A percentile compares a stretch with the other conserved stretches of the same genome.
Conservation (phyloP, 1,284 basidiomycete species). For the Ustilago nuda region DNA sequence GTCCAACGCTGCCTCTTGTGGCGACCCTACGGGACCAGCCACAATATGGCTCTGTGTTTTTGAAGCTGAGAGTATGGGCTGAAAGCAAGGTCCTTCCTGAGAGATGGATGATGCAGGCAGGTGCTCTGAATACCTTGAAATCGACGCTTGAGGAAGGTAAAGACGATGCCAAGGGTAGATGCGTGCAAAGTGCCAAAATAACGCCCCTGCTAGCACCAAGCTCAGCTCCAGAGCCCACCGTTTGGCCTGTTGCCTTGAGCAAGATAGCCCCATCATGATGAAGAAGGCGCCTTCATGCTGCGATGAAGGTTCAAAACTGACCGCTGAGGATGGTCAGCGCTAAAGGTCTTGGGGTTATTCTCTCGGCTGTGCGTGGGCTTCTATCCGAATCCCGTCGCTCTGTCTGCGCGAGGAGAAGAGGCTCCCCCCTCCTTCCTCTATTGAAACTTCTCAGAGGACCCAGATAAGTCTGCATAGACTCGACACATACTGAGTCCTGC, state of each 20-base stretch:
- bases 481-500: too few relatives aligned
- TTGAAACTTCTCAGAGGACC: too few relatives aligned
- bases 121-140: background rate
- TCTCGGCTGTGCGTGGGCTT: slow-evolving; percentile 1
- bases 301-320: background rate
- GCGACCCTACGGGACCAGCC: slow-evolving; percentile 11
- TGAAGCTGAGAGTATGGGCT: background rate
- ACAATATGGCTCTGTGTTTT: background rate
- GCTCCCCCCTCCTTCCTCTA: too few relatives aligned
- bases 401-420: too few relatives aligned
- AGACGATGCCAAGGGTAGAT: slow-evolving; percentile 13
- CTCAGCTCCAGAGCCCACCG: slow-evolving; percentile 1
- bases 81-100: background rate
- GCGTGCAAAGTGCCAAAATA: slow-evolving; percentile 3
- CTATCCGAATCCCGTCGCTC: background rate
- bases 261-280: background rate
- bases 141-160: background rate
- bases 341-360: background rate
- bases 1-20: slow-evolving; percentile 1
- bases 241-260: slow-evolving; percentile 3
- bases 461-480: too few relatives aligned
- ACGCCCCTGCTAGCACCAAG: slow-evolving; percentile 1
- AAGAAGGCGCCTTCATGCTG: background rate
- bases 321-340: background rate
- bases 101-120: background rate